Conservation (phyloP, 2,329 filamentous ascomycete species). For the Alternaria infectoria region DNA sequence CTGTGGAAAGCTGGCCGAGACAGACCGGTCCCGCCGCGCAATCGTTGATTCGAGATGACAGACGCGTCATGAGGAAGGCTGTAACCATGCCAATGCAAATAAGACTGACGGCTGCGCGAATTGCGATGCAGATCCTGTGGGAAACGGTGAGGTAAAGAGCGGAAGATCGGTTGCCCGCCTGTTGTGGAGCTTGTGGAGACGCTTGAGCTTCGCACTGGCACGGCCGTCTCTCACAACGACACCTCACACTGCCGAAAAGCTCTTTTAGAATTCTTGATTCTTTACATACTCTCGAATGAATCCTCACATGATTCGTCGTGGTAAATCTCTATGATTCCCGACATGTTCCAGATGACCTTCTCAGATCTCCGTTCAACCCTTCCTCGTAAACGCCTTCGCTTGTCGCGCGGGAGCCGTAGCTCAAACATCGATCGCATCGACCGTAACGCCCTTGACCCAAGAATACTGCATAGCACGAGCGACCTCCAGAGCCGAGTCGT, state of each 20-base stretch:
- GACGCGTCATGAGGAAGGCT: background rate
- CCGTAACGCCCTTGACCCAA: slow-evolving; percentile 85
- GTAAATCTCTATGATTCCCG: slow-evolving; percentile 35
- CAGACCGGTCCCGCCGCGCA: background rate
- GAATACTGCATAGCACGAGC: slow-evolving; percentile 78
- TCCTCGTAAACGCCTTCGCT: slow-evolving; percentile 33
- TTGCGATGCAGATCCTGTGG: background rate
- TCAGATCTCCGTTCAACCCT: slow-evolving; percentile 28
- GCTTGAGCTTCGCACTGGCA: slow-evolving; percentile 2
- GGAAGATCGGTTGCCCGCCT: background rate
- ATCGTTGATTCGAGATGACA: background rate
- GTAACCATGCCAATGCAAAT: background rate
- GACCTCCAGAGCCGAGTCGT: slow-evolving; percentile 77
- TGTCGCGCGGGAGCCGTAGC: slow-evolving; percentile 24
- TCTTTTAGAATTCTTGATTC: slow-evolving; percentile 2
- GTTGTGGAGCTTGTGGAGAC: slow-evolving; percentile 4
- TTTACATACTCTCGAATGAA: slow-evolving; percentile 28
- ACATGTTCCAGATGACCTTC: slow-evolving; percentile 29
- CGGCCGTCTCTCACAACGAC: background rate
- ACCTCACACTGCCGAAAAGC: background rate
- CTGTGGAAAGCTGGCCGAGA: background rate
- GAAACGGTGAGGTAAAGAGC: background rate
- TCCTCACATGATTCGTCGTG: slow-evolving; percentile 38
- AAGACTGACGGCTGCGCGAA: background rate
- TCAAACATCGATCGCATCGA: slow-evolving; percentile 84